A percentile compares a stretch with the other conserved stretches of the same genome.
Evolutionary conservation across 78 protist species (phyloP).

Genomic region (Protostelium mycophagum): DNA sequence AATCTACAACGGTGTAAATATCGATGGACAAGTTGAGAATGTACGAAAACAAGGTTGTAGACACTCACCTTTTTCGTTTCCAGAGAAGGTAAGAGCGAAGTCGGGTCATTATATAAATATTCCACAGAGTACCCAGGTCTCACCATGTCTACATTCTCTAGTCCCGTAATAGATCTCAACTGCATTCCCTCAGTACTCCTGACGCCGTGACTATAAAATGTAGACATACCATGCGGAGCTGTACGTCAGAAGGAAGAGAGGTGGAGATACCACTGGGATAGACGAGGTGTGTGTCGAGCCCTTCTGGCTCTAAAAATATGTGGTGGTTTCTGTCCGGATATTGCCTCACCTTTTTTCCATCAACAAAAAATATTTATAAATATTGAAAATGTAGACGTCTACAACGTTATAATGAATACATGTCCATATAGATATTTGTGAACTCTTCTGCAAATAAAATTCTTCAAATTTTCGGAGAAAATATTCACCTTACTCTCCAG

Average conservation of each 20-base stretch:
- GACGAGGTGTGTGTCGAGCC: conserved; percentile 67
- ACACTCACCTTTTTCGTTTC: conserved; percentile 63
- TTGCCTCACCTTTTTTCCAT: conserved; percentile 16
- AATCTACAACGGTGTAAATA: too few relatives aligned
- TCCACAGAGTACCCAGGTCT: conserved; percentile 90
- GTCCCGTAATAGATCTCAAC: conserved; percentile 69
- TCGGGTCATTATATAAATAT: conserved; percentile 89
- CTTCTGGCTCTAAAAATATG: conserved; percentile 95
- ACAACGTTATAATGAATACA: too few relatives aligned
- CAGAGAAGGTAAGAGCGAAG: conserved; percentile 55
- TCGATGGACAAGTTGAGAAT: too few relatives aligned
- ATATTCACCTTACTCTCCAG: conserved; percentile 67
- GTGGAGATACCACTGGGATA: conserved; percentile 92
- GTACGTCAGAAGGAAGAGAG: conserved; percentile 83
- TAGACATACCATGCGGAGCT: conserved; percentile 16
- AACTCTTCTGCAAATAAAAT: too few relatives aligned
- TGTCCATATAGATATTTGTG: too few relatives aligned
- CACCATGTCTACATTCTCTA: conserved; percentile 56
- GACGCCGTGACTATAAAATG: neutral
- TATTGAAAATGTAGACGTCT: neutral
- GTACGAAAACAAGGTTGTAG: too few relatives aligned
- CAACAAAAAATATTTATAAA: neutral
- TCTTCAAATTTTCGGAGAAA: conserved; percentile 20
- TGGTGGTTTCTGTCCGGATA: conserved; percentile 60
- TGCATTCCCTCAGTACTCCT: neutral